These are phyloP conservation scores for Trichoderma reesei DNA, from an alignment of 495 filamentous ascomycete species.

Conservation along the genomic window DNA sequence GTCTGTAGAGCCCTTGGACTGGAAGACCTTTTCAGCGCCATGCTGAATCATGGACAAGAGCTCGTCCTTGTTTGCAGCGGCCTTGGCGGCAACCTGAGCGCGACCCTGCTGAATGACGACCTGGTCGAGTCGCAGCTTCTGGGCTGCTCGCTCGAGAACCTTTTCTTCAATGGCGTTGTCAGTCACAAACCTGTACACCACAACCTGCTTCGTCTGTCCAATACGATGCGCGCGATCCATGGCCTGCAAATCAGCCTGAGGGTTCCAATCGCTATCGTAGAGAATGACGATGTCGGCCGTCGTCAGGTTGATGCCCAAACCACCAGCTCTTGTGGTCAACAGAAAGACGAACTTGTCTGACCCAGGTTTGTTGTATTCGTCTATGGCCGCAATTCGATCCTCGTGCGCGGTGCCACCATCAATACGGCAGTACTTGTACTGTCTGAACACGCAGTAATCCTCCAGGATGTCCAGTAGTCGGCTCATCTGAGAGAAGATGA, in stretches of 20 bases:
- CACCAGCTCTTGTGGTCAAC: slow-evolving; percentile 92
- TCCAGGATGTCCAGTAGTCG: slow-evolving; percentile 94
- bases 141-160: slow-evolving; percentile 91
- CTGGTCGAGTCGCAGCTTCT: slow-evolving; percentile 94
- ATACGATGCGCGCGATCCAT: slow-evolving; percentile 99
- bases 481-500: slow-evolving; percentile 99
- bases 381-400: slow-evolving; percentile 93
- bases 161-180: slow-evolving; percentile 99
- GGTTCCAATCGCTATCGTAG: slow-evolving; percentile 99
- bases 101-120: slow-evolving; percentile 99
- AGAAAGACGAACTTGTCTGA: slow-evolving; percentile 98
- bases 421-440: slow-evolving; percentile 94
- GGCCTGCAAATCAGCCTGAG: slow-evolving; percentile 94
- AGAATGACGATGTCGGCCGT: slow-evolving; percentile 92
- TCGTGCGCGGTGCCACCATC: slow-evolving; percentile 96
- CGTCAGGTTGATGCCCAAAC: slow-evolving; percentile 96
- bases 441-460: slow-evolving; percentile 93
- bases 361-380: slow-evolving; percentile 91
- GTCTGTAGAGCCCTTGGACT: slow-evolving; percentile 51
- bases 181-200: slow-evolving; percentile 92
- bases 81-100: slow-evolving; percentile 81
- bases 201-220: slow-evolving; percentile 95
- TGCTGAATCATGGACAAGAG: slow-evolving; percentile 97
- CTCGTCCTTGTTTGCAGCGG: slow-evolving; percentile 86
- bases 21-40: slow-evolving; percentile 89